phyloP scores from a whole-genome alignment of 805 yeast genomes.

The Isabelozyma pseudorhagii region DNA sequence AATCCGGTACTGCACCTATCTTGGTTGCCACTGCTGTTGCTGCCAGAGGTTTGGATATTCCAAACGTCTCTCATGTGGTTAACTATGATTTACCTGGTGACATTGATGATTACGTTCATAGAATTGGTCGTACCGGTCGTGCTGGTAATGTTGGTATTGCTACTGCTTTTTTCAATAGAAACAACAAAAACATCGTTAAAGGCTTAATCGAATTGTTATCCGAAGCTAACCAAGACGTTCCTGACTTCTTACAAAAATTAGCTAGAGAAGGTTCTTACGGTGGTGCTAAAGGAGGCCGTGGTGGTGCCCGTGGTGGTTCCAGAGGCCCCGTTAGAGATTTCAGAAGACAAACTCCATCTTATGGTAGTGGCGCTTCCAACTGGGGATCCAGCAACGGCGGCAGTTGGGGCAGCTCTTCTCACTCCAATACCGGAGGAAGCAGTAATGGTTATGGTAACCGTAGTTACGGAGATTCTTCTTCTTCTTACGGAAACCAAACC shows the following conservation, averaged over 20 bases:
- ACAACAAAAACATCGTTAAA: conserved; percentile 83
- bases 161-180: conserved; percentile 97
- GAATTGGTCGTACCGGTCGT: conserved; percentile 99
- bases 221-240: conserved; percentile 98
- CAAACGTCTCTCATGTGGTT: conserved; percentile 96
- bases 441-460: conserved; percentile 16
- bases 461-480: conserved; percentile 13
- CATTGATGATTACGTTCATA: conserved; percentile 97
- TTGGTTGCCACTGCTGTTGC: conserved; percentile 99
- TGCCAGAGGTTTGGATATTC: conserved; percentile 99
- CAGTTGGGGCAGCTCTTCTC: conserved; percentile 12
- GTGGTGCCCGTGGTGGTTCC: conserved; percentile 45
- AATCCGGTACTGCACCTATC: conserved; percentile 86
- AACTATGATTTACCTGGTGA: conserved; percentile 96
- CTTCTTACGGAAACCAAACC: conserved; percentile 34
- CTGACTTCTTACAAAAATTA: conserved; percentile 77
- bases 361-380: conserved; percentile 27
- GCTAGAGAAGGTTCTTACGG: conserved; percentile 70
- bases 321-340: conserved; percentile 49
- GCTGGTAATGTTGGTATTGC: conserved; percentile 99
- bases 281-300: conserved; percentile 37
- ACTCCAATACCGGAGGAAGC: conserved; percentile 17
- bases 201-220: conserved; percentile 81
- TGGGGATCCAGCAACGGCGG: conserved; percentile 36
- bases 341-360: conserved; percentile 41